Base-by-base conservation (phyloP, 2,329 filamentous ascomycete genomes). In the Fusarium siculi region DNA sequence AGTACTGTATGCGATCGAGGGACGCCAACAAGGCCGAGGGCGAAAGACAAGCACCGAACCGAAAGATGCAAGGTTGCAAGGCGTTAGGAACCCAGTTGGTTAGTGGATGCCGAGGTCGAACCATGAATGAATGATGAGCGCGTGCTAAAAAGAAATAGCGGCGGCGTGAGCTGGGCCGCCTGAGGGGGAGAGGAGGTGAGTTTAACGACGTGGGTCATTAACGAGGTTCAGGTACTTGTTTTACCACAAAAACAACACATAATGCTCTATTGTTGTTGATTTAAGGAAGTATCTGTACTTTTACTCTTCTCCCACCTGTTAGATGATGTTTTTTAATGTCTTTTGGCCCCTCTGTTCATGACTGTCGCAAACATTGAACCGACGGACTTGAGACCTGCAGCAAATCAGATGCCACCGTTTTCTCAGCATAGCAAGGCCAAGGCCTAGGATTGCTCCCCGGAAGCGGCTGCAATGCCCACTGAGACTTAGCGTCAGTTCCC, bases 381-480 rank as follows among this genome's bases (percentile, higher is more conserved):
- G 65, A 25, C 60, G 47, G 56, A 58, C 65, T 70, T 42, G 43
- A 19, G 21, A 46, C 43, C 23, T 10, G 25, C n/a, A 32, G 60
- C 75, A 78, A 78, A 78, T 78, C 76, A 78, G 72, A 73, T 69
- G 72, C 66, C 63, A 47, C 73, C 63, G 42, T 76, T 78, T 78
- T 70, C 76, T 78, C 76, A 78, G 76, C 76, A 78, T 10, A 25
- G 23, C 64, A 44, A 12, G 42, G 54, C 54, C 40, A 57, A 49
- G 40, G 65, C 25, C 55, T 32, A 69, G 70, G 55, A 62, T 68
- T 70, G 49, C 43, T 70, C 61, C 70, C 73, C 75, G 70, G 74
- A 75, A 72, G 57, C 72, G 69, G 74, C 65, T 63, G 42, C 54
- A 43, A 56, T 68, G 68, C 57, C 70, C 70, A 59, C 70, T 73